Evolutionary conservation across 2,329 filamentous ascomycete genomes (phyloP).

Genomic region (Xylaria sp.): DNA sequence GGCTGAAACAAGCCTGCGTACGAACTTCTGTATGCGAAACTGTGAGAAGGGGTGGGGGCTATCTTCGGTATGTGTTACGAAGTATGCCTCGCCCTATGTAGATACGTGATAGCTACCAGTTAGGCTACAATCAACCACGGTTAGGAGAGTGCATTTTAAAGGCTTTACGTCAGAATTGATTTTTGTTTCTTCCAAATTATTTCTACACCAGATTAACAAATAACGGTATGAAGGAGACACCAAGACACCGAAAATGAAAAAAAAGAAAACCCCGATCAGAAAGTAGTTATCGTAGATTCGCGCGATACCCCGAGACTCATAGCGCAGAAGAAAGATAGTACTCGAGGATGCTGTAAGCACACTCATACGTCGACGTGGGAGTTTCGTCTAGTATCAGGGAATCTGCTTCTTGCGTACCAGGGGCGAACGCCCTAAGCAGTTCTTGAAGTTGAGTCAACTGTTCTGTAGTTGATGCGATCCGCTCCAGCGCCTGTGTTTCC

Average conservation of each 20-base stretch:
- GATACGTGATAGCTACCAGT: too few species aligned
- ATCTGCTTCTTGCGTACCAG: neutral
- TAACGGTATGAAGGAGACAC: neutral
- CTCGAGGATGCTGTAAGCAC: conserved; percentile 66
- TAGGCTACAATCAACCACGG: too few species aligned
- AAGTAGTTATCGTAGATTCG: neutral
- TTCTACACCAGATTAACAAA: neutral
- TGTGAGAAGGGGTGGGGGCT: too few species aligned
- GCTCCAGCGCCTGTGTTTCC: conserved; percentile 58
- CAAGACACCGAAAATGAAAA: neutral
- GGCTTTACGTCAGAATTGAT: too few species aligned
- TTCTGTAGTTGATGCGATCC: conserved; percentile 50
- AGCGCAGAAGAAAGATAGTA: conserved; percentile 64
- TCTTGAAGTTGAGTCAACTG: conserved; percentile 43
- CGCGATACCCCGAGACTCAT: conserved; percentile 44
- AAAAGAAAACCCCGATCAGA: neutral
- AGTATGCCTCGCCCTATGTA: too few species aligned
- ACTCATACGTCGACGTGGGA: conserved; percentile 50
- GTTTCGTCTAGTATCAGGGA: conserved; percentile 25
- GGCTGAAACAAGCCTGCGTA: too few species aligned
- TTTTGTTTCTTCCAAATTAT: too few species aligned
- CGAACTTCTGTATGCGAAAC: too few species aligned
- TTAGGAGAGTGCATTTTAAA: too few species aligned
- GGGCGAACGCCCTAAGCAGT: conserved; percentile 18
- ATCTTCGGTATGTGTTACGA: too few species aligned